Evolutionary conservation across 371 early-diverging fungal species (phyloP), one percentile per base, ranked within the genome.

Genomic region (Thermomucor indicae-seudaticae): DNA sequence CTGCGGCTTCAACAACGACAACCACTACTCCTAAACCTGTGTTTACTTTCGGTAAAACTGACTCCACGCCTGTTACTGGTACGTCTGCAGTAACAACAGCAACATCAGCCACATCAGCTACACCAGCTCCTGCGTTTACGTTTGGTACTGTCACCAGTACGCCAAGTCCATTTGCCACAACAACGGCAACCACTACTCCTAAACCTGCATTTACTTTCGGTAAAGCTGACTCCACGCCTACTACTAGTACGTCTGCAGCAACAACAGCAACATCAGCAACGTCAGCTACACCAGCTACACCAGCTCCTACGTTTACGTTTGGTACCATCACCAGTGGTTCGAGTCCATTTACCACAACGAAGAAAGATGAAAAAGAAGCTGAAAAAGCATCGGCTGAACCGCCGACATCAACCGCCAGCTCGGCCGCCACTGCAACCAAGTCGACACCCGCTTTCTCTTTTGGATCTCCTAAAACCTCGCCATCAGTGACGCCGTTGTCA

Each of bases 31-130:
- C 32, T 32, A 14, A 24, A 12, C 22, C 50, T 41, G 44, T 49
- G 8, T n/a, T 30, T 32, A 38, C 56, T 2, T 38, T 52, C n/a
- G 19, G 54, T 12, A 19, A 43, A 10, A 2, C 64, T 24, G 22
- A 53, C 22, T 39, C 41, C 11, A n/a, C 49, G 16, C 30, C 51
- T 14, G 51, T 16, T 4, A 37, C 48, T 23, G 35, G 45, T 20
- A 49, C 32, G 12, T 14, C 48, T 23, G 32, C 35, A 11, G 22
- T 23, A 11, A 38, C 16, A 23, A 14, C 16, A 19, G n/a, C 51
- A 11, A 34, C 51, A 20, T 41, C 57, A 7, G 16, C 64, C 12
- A 51, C 40, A 1, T 16, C 60, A 46, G 3, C 47, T 16, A 37
- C 44, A 10, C n/a, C 46, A 7, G 35, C 38, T 37, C 53, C 62